A percentile compares a stretch with the other conserved stretches of the same genome.
Conservation (phyloP, 2,329 filamentous ascomycete genomes). For the Phyllosticta paracitricarpa region DNA sequence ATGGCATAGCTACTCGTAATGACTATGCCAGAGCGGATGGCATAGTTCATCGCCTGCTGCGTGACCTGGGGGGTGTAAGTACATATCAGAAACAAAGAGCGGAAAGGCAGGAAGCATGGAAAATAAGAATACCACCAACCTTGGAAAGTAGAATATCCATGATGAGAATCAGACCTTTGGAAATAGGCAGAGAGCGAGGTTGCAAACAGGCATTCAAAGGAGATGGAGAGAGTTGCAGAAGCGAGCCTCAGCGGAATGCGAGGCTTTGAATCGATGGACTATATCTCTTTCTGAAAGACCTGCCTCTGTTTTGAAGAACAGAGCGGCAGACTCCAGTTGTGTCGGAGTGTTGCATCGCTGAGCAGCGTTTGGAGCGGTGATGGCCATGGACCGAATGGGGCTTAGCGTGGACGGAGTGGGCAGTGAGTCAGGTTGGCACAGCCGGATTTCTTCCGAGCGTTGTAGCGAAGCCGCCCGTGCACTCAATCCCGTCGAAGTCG, state of each 20-base stretch:
- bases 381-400: not conserved
- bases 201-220: not conserved
- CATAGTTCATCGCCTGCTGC: constrained; percentile 82
- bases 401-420: not conserved
- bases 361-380: not conserved
- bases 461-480: not conserved
- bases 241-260: not conserved
- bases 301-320: not conserved
- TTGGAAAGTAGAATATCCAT: constrained; percentile 65
- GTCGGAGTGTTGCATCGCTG: not conserved
- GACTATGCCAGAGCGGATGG: constrained; percentile 73
- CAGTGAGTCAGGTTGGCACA: not conserved
- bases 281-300: not conserved
- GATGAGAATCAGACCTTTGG: constrained; percentile 18
- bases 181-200: not conserved
- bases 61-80: constrained; percentile 42
- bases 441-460: not conserved
- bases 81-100: not conserved
- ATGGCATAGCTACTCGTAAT: constrained; percentile 82
- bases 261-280: not conserved
- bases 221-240: not conserved
- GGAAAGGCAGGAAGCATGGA: not conserved
- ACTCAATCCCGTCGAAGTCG: not conserved
- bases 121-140: constrained; percentile 29
- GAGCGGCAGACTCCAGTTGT: not conserved